These are phyloP conservation scores for Jaminaea rosea DNA, from an alignment of 1,284 basidiomycete species.

Conservation along the genomic window DNA sequence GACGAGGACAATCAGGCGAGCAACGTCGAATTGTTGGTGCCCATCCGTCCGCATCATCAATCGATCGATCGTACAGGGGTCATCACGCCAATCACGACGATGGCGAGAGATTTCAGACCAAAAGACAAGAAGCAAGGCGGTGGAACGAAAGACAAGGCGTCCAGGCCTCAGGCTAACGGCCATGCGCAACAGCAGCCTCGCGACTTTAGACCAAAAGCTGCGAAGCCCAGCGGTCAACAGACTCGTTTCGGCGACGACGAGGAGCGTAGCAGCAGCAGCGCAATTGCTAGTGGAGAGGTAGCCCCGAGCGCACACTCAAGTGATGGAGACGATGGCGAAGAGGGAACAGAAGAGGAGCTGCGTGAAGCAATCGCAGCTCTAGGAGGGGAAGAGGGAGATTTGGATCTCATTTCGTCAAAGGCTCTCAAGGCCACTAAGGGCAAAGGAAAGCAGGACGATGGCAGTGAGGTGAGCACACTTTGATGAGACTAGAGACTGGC, in stretches of 20 bases:
- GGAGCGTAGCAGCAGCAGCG: neutral
- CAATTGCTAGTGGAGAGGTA: neutral
- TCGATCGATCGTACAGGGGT: no score
- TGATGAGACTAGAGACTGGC: neutral
- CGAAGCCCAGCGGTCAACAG: neutral
- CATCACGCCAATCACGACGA: neutral
- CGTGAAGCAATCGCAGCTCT: slow-evolving; percentile 4
- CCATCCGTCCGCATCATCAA: no score
- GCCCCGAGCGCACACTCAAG: neutral
- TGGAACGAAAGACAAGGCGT: no score
- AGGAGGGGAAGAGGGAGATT: slow-evolving; percentile 6
- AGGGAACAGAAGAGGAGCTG: slow-evolving; percentile 3
- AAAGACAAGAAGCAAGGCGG: slow-evolving; percentile 2
- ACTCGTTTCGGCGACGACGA: neutral
- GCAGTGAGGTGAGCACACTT: neutral
- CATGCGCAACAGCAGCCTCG: no score
- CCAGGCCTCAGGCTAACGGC: no score
- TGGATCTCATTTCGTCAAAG: slow-evolving; percentile 3
- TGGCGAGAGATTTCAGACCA: slow-evolving; percentile 9
- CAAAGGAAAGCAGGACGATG: slow-evolving; percentile 8
- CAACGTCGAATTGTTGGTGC: no score
- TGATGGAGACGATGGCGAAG: neutral
- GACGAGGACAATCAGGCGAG: no score
- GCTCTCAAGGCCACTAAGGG: slow-evolving; percentile 8
- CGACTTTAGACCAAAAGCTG: slow-evolving; percentile 7